Conservation (phyloP, 2,329 filamentous ascomycete species). For the Ramularia endophylla region DNA sequence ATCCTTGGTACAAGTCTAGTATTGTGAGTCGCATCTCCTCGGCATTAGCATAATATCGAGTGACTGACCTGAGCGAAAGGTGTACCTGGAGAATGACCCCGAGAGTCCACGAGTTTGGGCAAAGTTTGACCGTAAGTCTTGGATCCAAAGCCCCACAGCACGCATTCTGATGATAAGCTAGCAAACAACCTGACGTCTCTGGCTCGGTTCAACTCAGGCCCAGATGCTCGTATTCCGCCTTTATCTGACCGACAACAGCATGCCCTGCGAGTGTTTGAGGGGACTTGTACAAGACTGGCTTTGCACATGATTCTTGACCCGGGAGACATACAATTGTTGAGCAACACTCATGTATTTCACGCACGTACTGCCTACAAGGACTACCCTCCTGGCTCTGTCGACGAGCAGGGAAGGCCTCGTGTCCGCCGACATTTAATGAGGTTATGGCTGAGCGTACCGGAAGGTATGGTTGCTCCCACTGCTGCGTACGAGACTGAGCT, state of each 20-base stretch:
- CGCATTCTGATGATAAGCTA: neutral
- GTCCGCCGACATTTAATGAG: constrained; percentile 74
- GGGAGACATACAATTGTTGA: constrained; percentile 81
- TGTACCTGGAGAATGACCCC: constrained; percentile 68
- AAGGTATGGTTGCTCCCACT: constrained; percentile 35
- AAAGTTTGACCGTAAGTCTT: constrained; percentile 65
- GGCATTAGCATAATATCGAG: no score
- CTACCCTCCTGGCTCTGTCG: constrained; percentile 45
- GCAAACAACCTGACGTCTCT: constrained; percentile 77
- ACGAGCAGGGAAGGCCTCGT: constrained; percentile 39
- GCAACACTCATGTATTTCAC: constrained; percentile 74
- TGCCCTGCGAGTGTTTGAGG: constrained; percentile 65
- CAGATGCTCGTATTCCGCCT: constrained; percentile 55
- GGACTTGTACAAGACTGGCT: constrained; percentile 64
- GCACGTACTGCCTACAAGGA: constrained; percentile 76
- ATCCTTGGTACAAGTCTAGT: constrained; percentile 34
- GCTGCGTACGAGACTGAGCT: no score
- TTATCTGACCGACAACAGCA: constrained; percentile 63
- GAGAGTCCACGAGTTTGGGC: constrained; percentile 59
- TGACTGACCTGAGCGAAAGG: no score
- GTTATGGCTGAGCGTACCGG: constrained; percentile 76
- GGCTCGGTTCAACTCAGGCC: constrained; percentile 54
- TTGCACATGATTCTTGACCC: constrained; percentile 83
- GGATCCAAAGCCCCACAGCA: neutral
- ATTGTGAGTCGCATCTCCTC: constrained; percentile 39